Evolutionary conservation across 2,329 filamentous ascomycete genomes (phyloP).

Genomic region (Cytospora mali): DNA sequence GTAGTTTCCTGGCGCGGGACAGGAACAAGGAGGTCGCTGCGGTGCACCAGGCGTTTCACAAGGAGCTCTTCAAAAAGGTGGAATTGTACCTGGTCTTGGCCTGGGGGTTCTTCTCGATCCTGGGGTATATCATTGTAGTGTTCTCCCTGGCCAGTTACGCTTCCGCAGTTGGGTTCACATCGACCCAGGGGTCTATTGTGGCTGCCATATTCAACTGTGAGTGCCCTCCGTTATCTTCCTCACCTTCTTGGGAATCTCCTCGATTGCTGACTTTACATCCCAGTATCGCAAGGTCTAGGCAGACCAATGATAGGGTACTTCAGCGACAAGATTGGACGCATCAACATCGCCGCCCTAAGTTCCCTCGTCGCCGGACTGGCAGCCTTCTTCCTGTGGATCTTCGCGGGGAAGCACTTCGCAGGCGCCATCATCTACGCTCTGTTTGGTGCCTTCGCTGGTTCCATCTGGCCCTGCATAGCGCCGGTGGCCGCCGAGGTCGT

Average conservation of each 20-base stretch:
- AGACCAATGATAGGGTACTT: conserved; percentile 73
- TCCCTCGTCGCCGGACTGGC: conserved; percentile 67
- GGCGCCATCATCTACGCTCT: conserved; percentile 73
- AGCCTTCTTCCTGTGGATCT: conserved; percentile 72
- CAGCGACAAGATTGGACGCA: conserved; percentile 68
- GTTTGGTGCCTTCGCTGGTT: conserved; percentile 69
- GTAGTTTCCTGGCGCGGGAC: conserved; percentile 66
- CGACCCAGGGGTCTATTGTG: conserved; percentile 69
- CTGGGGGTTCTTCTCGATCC: conserved; percentile 72
- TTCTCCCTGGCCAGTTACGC: conserved; percentile 78
- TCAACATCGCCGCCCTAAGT: conserved; percentile 71
- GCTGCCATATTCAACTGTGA: conserved; percentile 73
- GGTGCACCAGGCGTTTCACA: conserved; percentile 68
- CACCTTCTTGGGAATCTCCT: background rate
- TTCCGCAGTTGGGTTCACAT: conserved; percentile 64
- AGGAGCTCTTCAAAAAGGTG: conserved; percentile 58
- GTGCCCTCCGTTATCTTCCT: background rate
- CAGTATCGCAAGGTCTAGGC: conserved; percentile 65
- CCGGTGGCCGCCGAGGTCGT: conserved; percentile 76
- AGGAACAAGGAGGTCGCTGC: conserved; percentile 71
- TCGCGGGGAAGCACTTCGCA: conserved; percentile 63
- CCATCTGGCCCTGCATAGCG: conserved; percentile 69
- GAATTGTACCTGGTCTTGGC: conserved; percentile 67
- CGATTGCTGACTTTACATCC: conserved; percentile 10
- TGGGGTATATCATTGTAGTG: conserved; percentile 76